A percentile compares a stretch with the other conserved stretches of the same genome.
phyloP scores from a whole-genome alignment of 2,329 filamentous ascomycete species.

The Lachnellula arida region DNA sequence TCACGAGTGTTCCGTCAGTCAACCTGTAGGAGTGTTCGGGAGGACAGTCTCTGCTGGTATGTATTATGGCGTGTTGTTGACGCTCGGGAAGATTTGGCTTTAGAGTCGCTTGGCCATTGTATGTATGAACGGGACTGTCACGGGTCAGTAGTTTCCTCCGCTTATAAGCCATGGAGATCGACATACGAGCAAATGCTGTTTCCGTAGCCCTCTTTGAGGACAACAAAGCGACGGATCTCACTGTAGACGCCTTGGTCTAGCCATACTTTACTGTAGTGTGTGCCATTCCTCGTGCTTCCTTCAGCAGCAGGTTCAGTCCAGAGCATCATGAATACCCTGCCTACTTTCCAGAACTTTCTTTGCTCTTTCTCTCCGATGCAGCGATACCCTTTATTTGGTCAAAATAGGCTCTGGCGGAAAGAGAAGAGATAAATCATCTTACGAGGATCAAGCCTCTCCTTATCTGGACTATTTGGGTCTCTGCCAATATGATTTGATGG shows the following conservation, averaged over 20 bases:
- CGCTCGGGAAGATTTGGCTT: slow-evolving; percentile 22
- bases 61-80: slow-evolving; percentile 18
- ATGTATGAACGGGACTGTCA: slow-evolving; percentile 23
- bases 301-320: slow-evolving; percentile 25
- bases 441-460: slow-evolving; percentile 10
- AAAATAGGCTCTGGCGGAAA: not conserved
- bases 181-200: slow-evolving; percentile 25
- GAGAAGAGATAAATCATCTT: not conserved
- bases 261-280: slow-evolving; percentile 12
- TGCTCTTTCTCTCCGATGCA: slow-evolving; percentile 12
- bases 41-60: slow-evolving; percentile 14
- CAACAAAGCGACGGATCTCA: slow-evolving; percentile 25
- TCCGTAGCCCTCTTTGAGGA: slow-evolving; percentile 16
- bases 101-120: slow-evolving; percentile 19
- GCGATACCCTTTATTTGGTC: slow-evolving; percentile 14
- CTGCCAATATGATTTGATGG: slow-evolving; percentile 1
- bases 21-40: slow-evolving; percentile 3
- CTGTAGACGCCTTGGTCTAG: slow-evolving; percentile 14
- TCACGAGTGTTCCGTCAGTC: slow-evolving; percentile 7
- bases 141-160: not conserved
- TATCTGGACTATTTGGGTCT: slow-evolving; percentile 3
- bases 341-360: slow-evolving; percentile 20
- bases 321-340: slow-evolving; percentile 25
- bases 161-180: not conserved
- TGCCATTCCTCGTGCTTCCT: slow-evolving; percentile 7